Evolutionary conservation across 257 asterid genomes (phyloP).

Genomic region (Jaltomata sinuosa): DNA sequence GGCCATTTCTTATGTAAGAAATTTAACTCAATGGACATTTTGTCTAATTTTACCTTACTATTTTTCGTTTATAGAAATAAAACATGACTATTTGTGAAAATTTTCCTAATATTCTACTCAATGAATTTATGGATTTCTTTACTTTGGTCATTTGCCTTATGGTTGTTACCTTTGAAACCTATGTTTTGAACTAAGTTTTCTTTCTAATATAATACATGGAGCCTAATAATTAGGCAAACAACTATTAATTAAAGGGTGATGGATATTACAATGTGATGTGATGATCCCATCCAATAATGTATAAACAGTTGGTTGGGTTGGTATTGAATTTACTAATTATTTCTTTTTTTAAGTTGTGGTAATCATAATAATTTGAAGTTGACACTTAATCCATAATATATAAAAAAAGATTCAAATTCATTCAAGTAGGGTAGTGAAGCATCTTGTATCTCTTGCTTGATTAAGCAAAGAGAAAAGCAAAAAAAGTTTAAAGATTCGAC

Average conservation of each 20-base stretch:
- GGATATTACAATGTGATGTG: neutral
- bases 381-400: neutral
- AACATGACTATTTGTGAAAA: neutral
- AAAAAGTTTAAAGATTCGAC: neutral
- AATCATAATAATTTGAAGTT: neutral
- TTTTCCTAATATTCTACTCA: neutral
- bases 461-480: neutral
- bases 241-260: neutral
- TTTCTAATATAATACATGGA: slow-evolving; percentile 8
- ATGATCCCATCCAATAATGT: slow-evolving; percentile 1
- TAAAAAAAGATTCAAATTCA: neutral
- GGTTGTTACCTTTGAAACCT: neutral
- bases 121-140: neutral
- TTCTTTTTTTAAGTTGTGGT: neutral
- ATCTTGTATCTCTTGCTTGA: neutral
- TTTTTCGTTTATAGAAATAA: neutral
- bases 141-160: neutral
- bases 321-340: neutral
- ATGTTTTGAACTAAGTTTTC: neutral
- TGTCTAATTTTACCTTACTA: neutral
- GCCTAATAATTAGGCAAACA: slow-evolving; percentile 30
- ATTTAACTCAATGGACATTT: no score
- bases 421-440: neutral
- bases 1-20: no score
- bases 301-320: neutral